Conservation (phyloP, 164 flowering plant species). For the Sextonia rubra region DNA sequence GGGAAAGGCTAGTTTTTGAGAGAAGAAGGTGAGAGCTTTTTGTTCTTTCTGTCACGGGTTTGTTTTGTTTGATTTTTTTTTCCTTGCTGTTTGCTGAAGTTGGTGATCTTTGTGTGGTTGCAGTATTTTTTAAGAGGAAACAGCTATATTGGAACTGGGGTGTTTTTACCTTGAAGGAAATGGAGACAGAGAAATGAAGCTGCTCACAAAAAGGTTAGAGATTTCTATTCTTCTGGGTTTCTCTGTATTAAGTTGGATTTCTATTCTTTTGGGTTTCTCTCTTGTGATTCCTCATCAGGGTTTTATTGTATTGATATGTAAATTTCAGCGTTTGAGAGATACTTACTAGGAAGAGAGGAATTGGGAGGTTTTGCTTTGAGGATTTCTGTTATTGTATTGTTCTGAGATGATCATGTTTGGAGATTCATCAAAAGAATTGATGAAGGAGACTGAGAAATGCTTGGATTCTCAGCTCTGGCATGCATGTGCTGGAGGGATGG, state of each 20-base stretch:
- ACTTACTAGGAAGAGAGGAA: neutral
- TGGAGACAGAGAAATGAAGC: neutral
- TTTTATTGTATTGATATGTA: no score
- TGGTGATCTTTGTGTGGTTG: neutral
- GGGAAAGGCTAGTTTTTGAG: neutral
- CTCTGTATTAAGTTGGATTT: no score
- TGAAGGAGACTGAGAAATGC: slow-evolving; percentile 49
- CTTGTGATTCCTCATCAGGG: neutral
- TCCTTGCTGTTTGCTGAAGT: no score
- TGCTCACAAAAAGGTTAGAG: neutral
- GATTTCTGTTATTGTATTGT: neutral
- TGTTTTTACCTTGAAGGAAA: neutral
- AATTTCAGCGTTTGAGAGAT: neutral
- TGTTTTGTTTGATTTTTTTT: no score
- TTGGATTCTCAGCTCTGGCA: slow-evolving; percentile 54
- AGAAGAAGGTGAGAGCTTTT: neutral
- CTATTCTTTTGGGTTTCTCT: neutral
- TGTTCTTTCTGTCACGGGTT: neutral
- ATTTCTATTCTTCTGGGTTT: neutral
- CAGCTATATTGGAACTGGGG: neutral
- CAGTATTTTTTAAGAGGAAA: neutral
- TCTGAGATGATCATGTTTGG: slow-evolving; percentile 15
- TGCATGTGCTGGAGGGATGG: slow-evolving; percentile 52
- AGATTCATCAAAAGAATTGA: slow-evolving; percentile 9
- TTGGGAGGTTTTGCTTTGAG: slow-evolving; percentile 1